A percentile compares a stretch with the other conserved stretches of the same genome.
These are phyloP conservation scores for Paecilomyces sp. DNA, from an alignment of 2,329 filamentous ascomycete species.

Conservation along the genomic window DNA sequence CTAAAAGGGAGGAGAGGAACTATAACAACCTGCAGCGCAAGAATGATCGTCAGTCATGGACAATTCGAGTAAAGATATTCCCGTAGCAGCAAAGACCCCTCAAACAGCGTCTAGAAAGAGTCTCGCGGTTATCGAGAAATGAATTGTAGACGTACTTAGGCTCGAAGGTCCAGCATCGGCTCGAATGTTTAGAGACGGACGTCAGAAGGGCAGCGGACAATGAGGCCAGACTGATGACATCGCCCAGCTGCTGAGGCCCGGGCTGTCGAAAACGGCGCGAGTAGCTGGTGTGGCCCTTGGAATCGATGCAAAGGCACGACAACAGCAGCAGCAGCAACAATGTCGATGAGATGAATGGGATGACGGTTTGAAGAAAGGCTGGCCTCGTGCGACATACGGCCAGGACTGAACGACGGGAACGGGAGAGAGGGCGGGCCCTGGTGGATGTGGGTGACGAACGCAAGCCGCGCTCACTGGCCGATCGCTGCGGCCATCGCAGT, in stretches of 20 bases:
- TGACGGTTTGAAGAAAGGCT: not conserved
- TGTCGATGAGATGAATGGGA: not conserved
- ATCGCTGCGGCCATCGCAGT: not conserved
- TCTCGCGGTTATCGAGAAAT: not conserved
- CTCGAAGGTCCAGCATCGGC: not conserved
- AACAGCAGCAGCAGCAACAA: not conserved
- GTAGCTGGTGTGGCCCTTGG: not conserved
- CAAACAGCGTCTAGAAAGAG: not conserved
- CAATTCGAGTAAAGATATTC: not conserved
- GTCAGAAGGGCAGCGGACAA: not conserved
- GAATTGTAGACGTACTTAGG: not conserved
- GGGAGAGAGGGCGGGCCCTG: not conserved
- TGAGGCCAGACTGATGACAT: not conserved
- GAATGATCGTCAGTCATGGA: not conserved
- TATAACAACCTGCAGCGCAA: not conserved
- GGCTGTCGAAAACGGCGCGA: not conserved
- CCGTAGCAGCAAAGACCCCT: not conserved
- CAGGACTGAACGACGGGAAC: not conserved
- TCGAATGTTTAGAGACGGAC: not conserved
- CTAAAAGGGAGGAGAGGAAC: not conserved
- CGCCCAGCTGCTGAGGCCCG: not conserved
- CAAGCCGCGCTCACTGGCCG: not conserved
- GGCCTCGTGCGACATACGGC: not conserved
- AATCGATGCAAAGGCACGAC: not conserved
- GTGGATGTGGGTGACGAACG: not conserved